phyloP scores from a whole-genome alignment of 495 filamentous ascomycete genomes.

The Diplogelasinospora grovesii region DNA sequence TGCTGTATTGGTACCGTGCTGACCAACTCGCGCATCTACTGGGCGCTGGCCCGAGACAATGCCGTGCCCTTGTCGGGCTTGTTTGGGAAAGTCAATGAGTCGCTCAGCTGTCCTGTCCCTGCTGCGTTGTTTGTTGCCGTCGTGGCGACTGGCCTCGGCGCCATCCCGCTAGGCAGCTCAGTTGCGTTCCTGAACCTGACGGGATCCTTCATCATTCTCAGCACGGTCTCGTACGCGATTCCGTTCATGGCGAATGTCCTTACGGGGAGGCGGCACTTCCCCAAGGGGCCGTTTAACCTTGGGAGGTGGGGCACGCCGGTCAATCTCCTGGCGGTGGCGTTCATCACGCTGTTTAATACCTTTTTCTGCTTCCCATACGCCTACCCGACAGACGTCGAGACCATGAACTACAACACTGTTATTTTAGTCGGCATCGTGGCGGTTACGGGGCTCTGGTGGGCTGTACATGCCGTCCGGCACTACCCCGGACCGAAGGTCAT shows the following conservation, averaged over 20 bases:
- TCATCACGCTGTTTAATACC: slow-evolving; percentile 63
- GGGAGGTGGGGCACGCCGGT: slow-evolving; percentile 52
- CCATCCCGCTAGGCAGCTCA: slow-evolving; percentile 64
- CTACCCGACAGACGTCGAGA: slow-evolving; percentile 46
- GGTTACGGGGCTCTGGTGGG: slow-evolving; percentile 55
- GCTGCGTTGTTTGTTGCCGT: slow-evolving; percentile 62
- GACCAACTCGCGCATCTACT: slow-evolving; percentile 77
- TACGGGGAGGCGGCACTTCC: slow-evolving; percentile 55
- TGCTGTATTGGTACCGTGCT: slow-evolving; percentile 62
- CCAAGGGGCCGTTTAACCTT: slow-evolving; percentile 65
- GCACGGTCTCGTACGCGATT: slow-evolving; percentile 64
- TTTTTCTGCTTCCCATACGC: slow-evolving; percentile 67
- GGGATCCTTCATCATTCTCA: slow-evolving; percentile 67
- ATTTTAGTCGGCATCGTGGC: slow-evolving; percentile 53
- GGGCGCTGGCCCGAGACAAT: slow-evolving; percentile 73
- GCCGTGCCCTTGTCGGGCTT: slow-evolving; percentile 48
- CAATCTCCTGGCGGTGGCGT: slow-evolving; percentile 52
- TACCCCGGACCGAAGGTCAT: slow-evolving; percentile 56
- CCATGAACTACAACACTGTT: slow-evolving; percentile 68
- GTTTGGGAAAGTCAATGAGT: slow-evolving; percentile 43
- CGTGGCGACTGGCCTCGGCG: too few relatives aligned
- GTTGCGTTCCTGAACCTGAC: slow-evolving; percentile 75
- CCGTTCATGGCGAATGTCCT: slow-evolving; percentile 71
- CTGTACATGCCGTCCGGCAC: slow-evolving; percentile 48
- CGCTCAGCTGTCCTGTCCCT: slow-evolving; percentile 57